Base-by-base conservation (phyloP, 192 early-diverging fungal species). In the Martensiomyces pterosporus region DNA sequence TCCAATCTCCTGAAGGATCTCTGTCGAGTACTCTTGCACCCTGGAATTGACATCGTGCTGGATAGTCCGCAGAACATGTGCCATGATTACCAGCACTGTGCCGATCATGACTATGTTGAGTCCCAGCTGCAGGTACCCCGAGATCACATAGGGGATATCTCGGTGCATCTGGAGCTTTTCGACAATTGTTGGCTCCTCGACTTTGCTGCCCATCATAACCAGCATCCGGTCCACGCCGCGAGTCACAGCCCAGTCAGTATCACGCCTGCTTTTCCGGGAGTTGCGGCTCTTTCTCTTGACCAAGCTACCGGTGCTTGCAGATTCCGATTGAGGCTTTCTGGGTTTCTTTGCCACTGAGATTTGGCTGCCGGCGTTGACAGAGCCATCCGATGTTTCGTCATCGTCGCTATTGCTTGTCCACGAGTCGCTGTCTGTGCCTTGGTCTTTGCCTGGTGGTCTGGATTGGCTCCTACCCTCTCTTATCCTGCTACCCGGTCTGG, bases 41-140 rank as follows among this genome's bases (percentile, higher is more conserved):
- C 82, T 87, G 42, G 81, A 54, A 23, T 79, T 74, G 32, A 91
- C 77, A 70, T 93, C 91, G 39, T 73, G 77, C 36, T 80, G 80
- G 26, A 93, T 80, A 4, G 85, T 84, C 43, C 77, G 49, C 16
- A 89, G 75, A 43, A 88, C 83, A 38, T 88, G 77, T 4, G 78
- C 54, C 15, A 88, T 62, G n/a, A 88, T 48, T 21, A 84, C 79
- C 10, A 88, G 52, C 27, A 82, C 51, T 0, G 76, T 60, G 1
- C 49, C 67, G 9, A 84, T 80, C 40, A 87, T 76, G 17, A 83
- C 74, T 0, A 82, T 43, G 42, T 88, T 88, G 66, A 88, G 85
- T 8, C 67, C 52, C 34, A 88, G 67, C 55, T 89, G 89, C 27
- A 89, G 60, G 64, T 92, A 92, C 1, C 76, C 65, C 6, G 60